Percentiles rank a stretch among this genome's conserved stretches.
These are phyloP conservation scores for Fusarium cyanostomum DNA, from an alignment of 2,329 filamentous ascomycete genomes.

Conservation along the genomic window DNA sequence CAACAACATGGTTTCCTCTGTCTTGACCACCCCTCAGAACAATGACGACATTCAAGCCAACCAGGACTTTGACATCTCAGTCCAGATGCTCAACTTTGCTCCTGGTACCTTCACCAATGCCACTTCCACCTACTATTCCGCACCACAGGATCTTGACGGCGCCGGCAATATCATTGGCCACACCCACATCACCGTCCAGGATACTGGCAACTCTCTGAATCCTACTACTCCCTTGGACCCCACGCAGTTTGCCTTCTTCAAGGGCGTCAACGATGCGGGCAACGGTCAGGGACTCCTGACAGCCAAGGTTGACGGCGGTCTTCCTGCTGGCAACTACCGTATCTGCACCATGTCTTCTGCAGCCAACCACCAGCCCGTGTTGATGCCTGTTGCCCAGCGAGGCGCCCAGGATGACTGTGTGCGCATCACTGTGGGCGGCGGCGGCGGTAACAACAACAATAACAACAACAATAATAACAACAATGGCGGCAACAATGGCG, in stretches of 20 bases:
- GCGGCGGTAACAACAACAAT: constrained; percentile 34
- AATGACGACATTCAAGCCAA: constrained; percentile 58
- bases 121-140: constrained; percentile 67
- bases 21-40: constrained; percentile 64
- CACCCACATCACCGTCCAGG: constrained; percentile 68
- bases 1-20: constrained; percentile 65
- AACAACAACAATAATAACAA: constrained; percentile 30
- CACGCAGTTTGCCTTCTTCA: constrained; percentile 68
- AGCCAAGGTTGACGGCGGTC: constrained; percentile 64
- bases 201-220: constrained; percentile 60
- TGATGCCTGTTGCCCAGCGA: constrained; percentile 74
- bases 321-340: constrained; percentile 71
- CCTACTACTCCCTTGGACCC: constrained; percentile 63
- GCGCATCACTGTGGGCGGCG: constrained; percentile 63
- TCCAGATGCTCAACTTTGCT: constrained; percentile 62
- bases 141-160: constrained; percentile 62
- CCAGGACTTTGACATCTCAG: constrained; percentile 61
- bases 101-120: constrained; percentile 71
- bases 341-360: constrained; percentile 70
- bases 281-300: constrained; percentile 64
- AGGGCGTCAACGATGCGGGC: constrained; percentile 71
- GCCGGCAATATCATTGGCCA: constrained; percentile 65
- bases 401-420: constrained; percentile 73
- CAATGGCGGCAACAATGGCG: constrained; percentile 11
- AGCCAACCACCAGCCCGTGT: constrained; percentile 72